Evolutionary conservation across 2,329 filamentous ascomycete species (phyloP), one percentile per base, ranked within the genome.

Genomic region (Colletotrichum sojae): DNA sequence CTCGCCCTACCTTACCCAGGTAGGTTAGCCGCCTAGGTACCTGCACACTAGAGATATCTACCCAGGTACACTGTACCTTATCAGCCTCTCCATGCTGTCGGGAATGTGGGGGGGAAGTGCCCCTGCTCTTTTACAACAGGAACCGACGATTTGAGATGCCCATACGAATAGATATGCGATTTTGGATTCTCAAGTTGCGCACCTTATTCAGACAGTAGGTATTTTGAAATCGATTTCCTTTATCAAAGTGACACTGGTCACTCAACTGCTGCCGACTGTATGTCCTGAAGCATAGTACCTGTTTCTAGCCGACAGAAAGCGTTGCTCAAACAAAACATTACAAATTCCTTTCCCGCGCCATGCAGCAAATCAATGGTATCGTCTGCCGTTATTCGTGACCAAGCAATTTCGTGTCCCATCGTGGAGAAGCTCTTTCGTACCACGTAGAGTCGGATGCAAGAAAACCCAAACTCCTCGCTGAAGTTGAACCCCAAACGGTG

Each of bases 381-480:
- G 27, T 68, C 46, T 66, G 49, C 61, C 63, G 61, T 60, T 48
- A 63, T 46, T 68, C 70, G 27, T 72, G 67, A 72, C 70, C 62
- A 72, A 72, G 59, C 70, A 54, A 65, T 67, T 58, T 71, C 71
- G 57, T 61, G 40, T 71, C 60, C 70, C 67, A 45, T 65, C 78
- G 80, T 82, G 79, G 80, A 81, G 80, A 83, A 83, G 80, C 80
- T 76, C 81, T 84, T 85, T 85, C 84, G 78, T 82, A 81, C 83
- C 83, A 83, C 83, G 80, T 79, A 81, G 79, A 80, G 78, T 79
- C 79, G 79, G 75, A 80, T 73, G 73, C 64, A 70, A 73, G 74
- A 75, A 78, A 76, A 78, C 83, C 83, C 81, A 78, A 84, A 87
- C 85, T 81, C 86, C 86, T 82, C 81, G 85, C 85, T 88, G 76